Evolutionary conservation across 1,284 basidiomycete genomes (phyloP), one percentile per base, ranked within the genome.

Genomic region (Fomitopsis betulina): DNA sequence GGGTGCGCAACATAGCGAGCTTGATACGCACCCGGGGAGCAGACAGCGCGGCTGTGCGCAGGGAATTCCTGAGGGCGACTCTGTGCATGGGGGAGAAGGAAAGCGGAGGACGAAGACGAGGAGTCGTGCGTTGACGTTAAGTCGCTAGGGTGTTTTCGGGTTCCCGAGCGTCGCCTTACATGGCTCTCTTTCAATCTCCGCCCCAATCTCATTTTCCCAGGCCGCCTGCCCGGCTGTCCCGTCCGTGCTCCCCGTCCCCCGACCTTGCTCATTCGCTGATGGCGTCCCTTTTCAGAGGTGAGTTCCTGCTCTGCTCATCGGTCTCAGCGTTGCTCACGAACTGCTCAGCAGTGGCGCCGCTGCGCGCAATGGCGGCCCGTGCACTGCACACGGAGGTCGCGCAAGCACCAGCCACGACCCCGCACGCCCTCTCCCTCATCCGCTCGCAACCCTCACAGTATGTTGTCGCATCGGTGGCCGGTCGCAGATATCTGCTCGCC

Each of bases 391-490:
- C 73, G 10, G 68, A 70, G 56, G 55, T 63, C 17, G 55, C 63
- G 19, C 58, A 60, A 23, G 37, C 67, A 12, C 66, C 72, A 3
- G 58, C 66, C 53, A 67, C 74, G n/a, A 66, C 74, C 23, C 37
- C 74, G 37, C 73, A 79, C 55, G 90, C 89, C 21, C 77, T 92
- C 67, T 75, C 82, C 54, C 77, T 89, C 71, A 85, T 92, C 60
- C 86, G 86, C 65, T 84, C 87, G 2, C 93, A 91, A 70, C 91
- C 87, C 21, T 89, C 83, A 8, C 91, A 93, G 76, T 99, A 98
- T 76, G 81, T 95, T 71, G 80, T 96, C 65, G 93, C 94, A 58
- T 87, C 91, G n/a, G 83, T 98, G 58, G 90, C 91, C 58, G 91
- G 93, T 61, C 82, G 86, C 67, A 91, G 90, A 71, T 95, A 96